Percentiles rank a stretch among this genome's conserved stretches.
phyloP scores from a whole-genome alignment of 176 grass and related monocot genomes.

The Oryza glaberrima region DNA sequence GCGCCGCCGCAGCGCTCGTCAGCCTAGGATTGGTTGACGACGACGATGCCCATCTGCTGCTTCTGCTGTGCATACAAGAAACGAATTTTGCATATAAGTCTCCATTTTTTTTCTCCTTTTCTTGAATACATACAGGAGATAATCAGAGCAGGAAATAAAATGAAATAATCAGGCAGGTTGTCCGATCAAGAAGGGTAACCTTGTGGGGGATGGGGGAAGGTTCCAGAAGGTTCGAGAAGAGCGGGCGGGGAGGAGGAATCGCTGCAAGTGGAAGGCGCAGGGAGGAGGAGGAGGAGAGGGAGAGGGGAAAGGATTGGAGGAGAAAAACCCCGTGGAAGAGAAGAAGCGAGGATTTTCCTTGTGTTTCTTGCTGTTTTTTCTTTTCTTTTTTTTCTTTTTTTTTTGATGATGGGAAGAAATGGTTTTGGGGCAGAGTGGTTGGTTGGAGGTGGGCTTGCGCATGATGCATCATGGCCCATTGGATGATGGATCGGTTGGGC shows the following conservation, averaged over 20 bases:
- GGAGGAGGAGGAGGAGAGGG: neutral
- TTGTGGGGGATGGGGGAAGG: neutral
- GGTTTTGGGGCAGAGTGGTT: too few relatives aligned
- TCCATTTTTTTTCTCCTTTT: neutral
- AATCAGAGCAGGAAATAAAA: neutral
- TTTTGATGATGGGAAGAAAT: too few relatives aligned
- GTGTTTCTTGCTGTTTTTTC: neutral
- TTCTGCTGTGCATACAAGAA: neutral
- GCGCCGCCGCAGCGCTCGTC: neutral
- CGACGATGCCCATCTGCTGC: neutral
- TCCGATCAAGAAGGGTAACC: neutral
- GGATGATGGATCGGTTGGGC: too few relatives aligned
- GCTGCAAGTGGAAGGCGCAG: neutral
- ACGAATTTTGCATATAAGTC: neutral
- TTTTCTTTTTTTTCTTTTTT: too few relatives aligned
- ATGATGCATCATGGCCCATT: too few relatives aligned
- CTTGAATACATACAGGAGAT: too few relatives aligned
- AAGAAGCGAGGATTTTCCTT: neutral
- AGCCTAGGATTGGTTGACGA: neutral
- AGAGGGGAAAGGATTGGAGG: neutral
- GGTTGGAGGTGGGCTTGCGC: too few relatives aligned
- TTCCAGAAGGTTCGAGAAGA: neutral
- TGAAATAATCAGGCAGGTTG: neutral
- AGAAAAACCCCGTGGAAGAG: neutral
- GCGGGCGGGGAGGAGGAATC: too few relatives aligned